Evolutionary conservation across 257 asterid genomes (phyloP).

Genomic region (Plectranthus barbatus): DNA sequence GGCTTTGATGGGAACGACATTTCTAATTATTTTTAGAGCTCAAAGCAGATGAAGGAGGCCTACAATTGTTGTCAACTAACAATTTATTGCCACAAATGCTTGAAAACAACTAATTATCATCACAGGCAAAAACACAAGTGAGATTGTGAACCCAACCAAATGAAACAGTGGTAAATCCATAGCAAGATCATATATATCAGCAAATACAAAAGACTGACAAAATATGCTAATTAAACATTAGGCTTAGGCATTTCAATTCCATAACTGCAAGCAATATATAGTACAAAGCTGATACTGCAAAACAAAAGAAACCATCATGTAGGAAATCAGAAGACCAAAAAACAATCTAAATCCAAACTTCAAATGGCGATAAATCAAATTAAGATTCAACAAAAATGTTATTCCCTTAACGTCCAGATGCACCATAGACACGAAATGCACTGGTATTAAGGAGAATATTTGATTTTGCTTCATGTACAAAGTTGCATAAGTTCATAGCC

Average conservation of each 20-base stretch:
- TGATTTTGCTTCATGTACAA: conserved; percentile 19
- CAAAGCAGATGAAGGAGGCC: not conserved
- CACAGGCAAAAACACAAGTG: too few species aligned
- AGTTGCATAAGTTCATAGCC: conserved; percentile 19
- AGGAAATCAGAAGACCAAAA: not conserved
- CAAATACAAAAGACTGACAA: too few species aligned
- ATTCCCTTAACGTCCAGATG: conserved; percentile 38
- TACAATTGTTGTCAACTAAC: too few species aligned
- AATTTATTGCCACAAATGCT: too few species aligned
- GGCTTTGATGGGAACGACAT: not conserved
- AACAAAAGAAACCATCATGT: not conserved
- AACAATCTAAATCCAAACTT: not conserved
- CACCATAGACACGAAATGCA: conserved; percentile 14
- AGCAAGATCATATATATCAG: not conserved
- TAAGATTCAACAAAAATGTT: not conserved
- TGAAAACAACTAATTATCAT: too few species aligned
- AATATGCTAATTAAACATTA: too few species aligned
- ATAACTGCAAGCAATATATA: too few species aligned
- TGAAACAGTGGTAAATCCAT: too few species aligned
- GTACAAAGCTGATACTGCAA: not conserved
- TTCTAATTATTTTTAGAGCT: not conserved
- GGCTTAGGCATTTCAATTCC: too few species aligned
- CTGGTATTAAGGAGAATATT: conserved; percentile 29
- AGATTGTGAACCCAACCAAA: too few species aligned
- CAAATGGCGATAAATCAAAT: not conserved